A percentile compares a stretch with the other conserved stretches of the same genome.
Evolutionary conservation across 108 stramenopile species (phyloP).

Genomic region (Skeletonema costatum): DNA sequence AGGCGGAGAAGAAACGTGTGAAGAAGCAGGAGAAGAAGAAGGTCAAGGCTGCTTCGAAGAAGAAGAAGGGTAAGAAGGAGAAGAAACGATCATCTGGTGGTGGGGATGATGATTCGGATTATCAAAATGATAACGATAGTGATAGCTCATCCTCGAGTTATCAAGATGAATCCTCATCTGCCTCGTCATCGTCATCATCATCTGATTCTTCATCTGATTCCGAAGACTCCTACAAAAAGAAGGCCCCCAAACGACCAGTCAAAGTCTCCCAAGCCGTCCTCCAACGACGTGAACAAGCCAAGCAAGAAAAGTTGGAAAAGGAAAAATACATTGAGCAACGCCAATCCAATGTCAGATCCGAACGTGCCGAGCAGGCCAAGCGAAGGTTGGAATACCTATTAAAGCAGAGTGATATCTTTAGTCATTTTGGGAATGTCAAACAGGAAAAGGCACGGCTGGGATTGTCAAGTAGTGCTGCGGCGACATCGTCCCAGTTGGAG

Average conservation of each 20-base stretch:
- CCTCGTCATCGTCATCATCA: conserved; percentile 26
- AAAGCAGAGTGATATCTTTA: conserved; percentile 96
- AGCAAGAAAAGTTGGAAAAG: conserved; percentile 69
- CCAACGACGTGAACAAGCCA: conserved; percentile 44
- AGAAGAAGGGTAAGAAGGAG: conserved; percentile 46
- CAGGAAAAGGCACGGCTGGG: conserved; percentile 68
- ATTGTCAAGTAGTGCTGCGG: conserved; percentile 28
- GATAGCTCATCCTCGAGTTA: conserved; percentile 36
- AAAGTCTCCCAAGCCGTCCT: conserved; percentile 55
- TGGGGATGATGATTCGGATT: conserved; percentile 50
- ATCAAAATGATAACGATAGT: conserved; percentile 43
- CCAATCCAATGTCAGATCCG: conserved; percentile 73
- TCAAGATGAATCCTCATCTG: conserved; percentile 38
- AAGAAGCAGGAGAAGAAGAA: conserved; percentile 48
- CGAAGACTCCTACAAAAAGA: conserved; percentile 54
- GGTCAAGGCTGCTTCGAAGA: conserved; percentile 3
- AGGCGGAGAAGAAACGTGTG: conserved; percentile 18
- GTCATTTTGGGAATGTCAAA: conserved; percentile 90
- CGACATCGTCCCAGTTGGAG: background rate
- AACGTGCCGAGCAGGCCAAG: conserved; percentile 81
- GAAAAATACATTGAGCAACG: conserved; percentile 68
- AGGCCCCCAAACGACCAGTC: conserved; percentile 17
- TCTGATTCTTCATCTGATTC: conserved; percentile 44
- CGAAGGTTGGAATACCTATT: conserved; percentile 92
- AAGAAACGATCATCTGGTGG: conserved; percentile 29